Evolutionary conservation across 805 yeast genomes (phyloP), one percentile per base, ranked within the genome.

Genomic region (Barnettozyma sucrosica): DNA sequence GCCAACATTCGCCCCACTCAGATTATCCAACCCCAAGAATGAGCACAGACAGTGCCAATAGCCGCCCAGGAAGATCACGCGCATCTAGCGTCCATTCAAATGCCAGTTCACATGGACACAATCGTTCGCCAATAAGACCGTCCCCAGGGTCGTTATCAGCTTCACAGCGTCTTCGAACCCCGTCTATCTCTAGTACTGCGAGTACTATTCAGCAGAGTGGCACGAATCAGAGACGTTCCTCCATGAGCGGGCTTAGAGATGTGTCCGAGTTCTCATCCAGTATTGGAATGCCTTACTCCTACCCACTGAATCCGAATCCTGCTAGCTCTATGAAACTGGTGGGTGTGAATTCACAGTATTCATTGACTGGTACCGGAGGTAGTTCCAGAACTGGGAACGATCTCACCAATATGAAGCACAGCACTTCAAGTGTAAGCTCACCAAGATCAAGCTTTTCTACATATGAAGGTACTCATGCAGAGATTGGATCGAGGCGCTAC

Each of bases 221-320:
- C 16, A 14, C 21, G 36, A 28, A 10, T 26, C 50, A 49, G 34
- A 51, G 61, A 45, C 54, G 61, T 11, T 36, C 51, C 1, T 59
- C 63, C 3, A 5, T 52, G 2, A 50, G 54, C 1, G 49, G 52
- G 6, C 34, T 55, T 19, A 51, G 49, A 24, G 61, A 52, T 41
- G 18, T 36, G 1, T 10, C 41, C 1, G 62, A 57, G n/a, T 41
- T 55, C n/a, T 46, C 55, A 2, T 44, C 57, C 0, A 51, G 50
- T 32, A 41, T 56, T 9, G 61, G 61, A 2, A 49, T 52, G 55
- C 63, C 61, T 2, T 57, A 56, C 43, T 20, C 53, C 1, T 45
- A 39, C 34, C 23, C 49, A 7, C 5, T 38, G 16, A 40, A 40
- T 24, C 37, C 20, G 7, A 16, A 3, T 23, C 16, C 23, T 10